Conservation (phyloP, 768 basidiomycete species). For the Mycena maculata region DNA sequence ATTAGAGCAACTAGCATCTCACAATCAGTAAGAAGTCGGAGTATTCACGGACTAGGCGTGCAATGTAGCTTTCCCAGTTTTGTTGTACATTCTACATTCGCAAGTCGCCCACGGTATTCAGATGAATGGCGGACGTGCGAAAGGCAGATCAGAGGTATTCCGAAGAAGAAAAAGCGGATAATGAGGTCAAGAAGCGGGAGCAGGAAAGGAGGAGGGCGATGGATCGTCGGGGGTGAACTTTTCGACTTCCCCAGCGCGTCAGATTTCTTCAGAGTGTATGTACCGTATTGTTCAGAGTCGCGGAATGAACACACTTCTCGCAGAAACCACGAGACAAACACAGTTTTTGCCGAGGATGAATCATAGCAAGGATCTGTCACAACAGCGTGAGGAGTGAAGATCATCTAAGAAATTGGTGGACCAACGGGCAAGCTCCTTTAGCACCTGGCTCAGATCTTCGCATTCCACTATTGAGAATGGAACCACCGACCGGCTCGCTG, state of each 20-base stretch:
- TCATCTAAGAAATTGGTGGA: background rate
- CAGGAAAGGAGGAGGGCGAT: slow-evolving; percentile 39
- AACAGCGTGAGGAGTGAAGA: background rate
- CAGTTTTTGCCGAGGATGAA: slow-evolving; percentile 53
- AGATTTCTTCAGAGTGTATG: slow-evolving; percentile 50
- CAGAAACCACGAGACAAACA: slow-evolving; percentile 62
- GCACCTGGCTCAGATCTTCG: slow-evolving; percentile 57
- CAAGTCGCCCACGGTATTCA: slow-evolving; percentile 62
- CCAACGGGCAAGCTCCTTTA: slow-evolving; percentile 51
- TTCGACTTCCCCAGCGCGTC: slow-evolving; percentile 38
- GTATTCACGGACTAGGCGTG: slow-evolving; percentile 64
- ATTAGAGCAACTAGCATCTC: slow-evolving; percentile 37
- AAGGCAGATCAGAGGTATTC: slow-evolving; percentile 64
- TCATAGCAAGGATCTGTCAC: slow-evolving; percentile 47
- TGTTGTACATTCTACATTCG: slow-evolving; percentile 58
- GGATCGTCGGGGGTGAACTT: slow-evolving; percentile 18
- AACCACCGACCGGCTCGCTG: slow-evolving; percentile 54
- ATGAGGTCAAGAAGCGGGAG: slow-evolving; percentile 49
- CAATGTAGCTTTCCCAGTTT: slow-evolving; percentile 62
- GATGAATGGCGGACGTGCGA: slow-evolving; percentile 60
- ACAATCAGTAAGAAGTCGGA: slow-evolving; percentile 68
- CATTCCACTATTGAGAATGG: slow-evolving; percentile 68
- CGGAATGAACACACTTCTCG: slow-evolving; percentile 55
- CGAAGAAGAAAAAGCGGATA: slow-evolving; percentile 60
- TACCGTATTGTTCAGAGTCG: slow-evolving; percentile 58